Evolutionary conservation across 345 rosid species (phyloP).

Genomic region (Passiflora organensis): DNA sequence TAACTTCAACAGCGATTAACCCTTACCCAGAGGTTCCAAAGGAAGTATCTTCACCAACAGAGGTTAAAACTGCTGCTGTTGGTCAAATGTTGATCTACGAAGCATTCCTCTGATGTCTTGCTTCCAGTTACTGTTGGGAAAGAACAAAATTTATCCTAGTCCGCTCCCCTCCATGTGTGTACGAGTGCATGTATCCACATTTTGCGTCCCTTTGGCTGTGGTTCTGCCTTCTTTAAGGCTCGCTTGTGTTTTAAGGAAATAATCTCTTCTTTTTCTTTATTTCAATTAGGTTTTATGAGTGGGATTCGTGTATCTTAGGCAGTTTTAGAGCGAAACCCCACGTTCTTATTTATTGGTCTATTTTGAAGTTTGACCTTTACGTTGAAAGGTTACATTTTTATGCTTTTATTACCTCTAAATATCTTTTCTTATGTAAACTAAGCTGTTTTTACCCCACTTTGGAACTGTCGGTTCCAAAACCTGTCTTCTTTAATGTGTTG

Average conservation of each 20-base stretch:
- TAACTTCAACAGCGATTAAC: too few relatives aligned
- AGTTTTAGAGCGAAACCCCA: conserved; percentile 21
- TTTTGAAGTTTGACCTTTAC: not conserved
- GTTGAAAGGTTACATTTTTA: conserved; percentile 20
- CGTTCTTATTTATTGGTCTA: conserved; percentile 24
- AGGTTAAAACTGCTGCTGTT: too few relatives aligned
- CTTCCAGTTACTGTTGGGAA: too few relatives aligned
- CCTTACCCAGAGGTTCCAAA: too few relatives aligned
- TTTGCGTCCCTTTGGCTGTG: too few relatives aligned
- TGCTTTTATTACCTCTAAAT: conserved; percentile 22
- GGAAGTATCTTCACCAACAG: too few relatives aligned
- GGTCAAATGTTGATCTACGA: too few relatives aligned
- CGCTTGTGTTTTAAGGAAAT: conserved; percentile 37
- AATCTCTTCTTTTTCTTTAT: conserved; percentile 25
- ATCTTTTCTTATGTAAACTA: conserved; percentile 2
- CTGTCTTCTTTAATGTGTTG: not conserved
- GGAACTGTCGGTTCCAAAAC: not conserved
- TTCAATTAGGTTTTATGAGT: conserved; percentile 2
- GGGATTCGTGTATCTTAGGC: conserved; percentile 30
- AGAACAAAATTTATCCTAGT: too few relatives aligned
- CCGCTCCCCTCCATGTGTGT: too few relatives aligned
- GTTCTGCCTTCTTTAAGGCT: conserved; percentile 20
- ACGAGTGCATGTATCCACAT: too few relatives aligned
- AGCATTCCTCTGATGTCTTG: too few relatives aligned
- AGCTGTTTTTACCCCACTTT: not conserved